A percentile compares a stretch with the other conserved stretches of the same genome.
Conservation (phyloP, 2,329 filamentous ascomycete species). For the Sclerotinia spermophila region DNA sequence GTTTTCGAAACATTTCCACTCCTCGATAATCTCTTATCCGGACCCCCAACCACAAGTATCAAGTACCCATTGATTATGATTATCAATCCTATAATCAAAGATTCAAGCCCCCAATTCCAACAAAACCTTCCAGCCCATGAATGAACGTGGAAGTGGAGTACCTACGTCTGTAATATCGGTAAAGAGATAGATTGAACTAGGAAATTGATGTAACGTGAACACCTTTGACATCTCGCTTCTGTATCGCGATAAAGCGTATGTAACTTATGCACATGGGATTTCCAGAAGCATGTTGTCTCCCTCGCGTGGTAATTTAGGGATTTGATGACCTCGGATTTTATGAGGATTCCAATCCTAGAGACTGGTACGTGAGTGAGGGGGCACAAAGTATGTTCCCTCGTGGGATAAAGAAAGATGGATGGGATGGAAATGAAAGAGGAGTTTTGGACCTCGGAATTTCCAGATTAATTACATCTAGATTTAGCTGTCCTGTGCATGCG, state of each 20-base stretch:
- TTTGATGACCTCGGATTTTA: background rate
- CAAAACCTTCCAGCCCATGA: background rate
- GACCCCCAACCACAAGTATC: background rate
- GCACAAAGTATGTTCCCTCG: background rate
- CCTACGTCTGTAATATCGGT: background rate
- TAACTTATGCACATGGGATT: background rate
- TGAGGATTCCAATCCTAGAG: background rate
- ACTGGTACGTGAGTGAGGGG: background rate
- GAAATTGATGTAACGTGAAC: background rate
- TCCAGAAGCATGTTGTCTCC: background rate
- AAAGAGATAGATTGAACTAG: background rate
- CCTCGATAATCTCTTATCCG: background rate
- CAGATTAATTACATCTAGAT: background rate
- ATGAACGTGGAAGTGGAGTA: conserved; percentile 9
- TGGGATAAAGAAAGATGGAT: background rate
- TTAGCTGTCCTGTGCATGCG: background rate
- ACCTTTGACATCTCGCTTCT: background rate
- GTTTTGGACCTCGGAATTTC: background rate
- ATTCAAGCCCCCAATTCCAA: background rate
- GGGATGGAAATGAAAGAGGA: background rate
- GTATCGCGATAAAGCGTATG: background rate
- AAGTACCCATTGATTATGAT: background rate
- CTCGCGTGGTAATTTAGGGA: background rate
- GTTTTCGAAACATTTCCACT: background rate
- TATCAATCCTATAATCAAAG: background rate